Conservation (phyloP, 345 rosid species). For the Salix purpurea region DNA sequence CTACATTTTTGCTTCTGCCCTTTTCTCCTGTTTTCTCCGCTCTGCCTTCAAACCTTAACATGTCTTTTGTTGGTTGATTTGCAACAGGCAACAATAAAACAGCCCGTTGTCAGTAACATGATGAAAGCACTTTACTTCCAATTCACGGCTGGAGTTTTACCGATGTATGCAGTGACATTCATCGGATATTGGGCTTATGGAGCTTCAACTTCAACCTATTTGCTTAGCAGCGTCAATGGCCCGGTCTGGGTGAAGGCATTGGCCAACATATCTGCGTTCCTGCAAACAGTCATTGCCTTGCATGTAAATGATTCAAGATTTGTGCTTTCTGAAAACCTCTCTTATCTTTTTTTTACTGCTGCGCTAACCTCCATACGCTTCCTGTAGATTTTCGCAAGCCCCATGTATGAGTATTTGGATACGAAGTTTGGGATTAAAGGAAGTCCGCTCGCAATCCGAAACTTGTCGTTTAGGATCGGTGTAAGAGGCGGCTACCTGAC, state of each 20-base stretch:
- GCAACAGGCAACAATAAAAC: conserved; percentile 72
- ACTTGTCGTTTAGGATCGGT: conserved; percentile 52
- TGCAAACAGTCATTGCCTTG: conserved; percentile 79
- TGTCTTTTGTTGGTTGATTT: neutral
- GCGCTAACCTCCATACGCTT: neutral
- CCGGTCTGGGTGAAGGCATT: conserved; percentile 76
- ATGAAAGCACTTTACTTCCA: conserved; percentile 81
- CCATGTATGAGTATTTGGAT: conserved; percentile 85
- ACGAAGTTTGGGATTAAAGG: conserved; percentile 74
- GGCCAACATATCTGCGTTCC: conserved; percentile 72
- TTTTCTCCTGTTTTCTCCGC: neutral
- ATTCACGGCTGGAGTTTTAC: conserved; percentile 66
- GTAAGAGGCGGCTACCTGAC: conserved; percentile 76
- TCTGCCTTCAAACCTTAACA: neutral
- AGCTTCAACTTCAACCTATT: conserved; percentile 56
- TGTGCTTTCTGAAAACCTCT: neutral
- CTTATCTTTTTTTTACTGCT: neutral
- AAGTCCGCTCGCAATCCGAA: conserved; percentile 46
- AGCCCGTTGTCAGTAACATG: conserved; percentile 78
- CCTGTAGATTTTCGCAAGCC: conserved; percentile 83
- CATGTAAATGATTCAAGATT: conserved; percentile 43
- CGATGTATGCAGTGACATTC: conserved; percentile 65
- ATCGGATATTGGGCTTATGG: conserved; percentile 98
- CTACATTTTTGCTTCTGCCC: neutral
- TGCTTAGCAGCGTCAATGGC: conserved; percentile 67